Conservation (phyloP, 2,329 filamentous ascomycete species). For the Neofusicoccum laricinum region DNA sequence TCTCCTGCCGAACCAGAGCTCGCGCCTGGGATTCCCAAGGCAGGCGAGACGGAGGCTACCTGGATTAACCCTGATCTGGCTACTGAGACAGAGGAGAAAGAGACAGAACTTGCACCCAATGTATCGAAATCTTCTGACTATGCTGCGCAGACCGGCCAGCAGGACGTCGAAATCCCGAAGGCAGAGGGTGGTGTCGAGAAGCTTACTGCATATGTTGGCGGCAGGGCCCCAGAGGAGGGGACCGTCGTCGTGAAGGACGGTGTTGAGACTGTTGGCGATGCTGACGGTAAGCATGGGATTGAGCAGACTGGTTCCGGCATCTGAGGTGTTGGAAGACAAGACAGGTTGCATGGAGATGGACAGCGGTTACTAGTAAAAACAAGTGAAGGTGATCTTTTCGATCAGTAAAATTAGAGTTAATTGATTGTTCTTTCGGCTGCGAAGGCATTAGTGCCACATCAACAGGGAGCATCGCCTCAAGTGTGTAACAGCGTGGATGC, state of each 20-base stretch:
- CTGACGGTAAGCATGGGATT: neutral
- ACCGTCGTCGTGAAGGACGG: slow-evolving; percentile 31
- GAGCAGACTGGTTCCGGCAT: neutral
- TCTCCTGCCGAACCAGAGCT: neutral
- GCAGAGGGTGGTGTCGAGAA: slow-evolving; percentile 25
- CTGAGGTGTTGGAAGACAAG: neutral
- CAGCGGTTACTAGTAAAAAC: neutral
- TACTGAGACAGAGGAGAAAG: neutral
- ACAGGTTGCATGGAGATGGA: neutral
- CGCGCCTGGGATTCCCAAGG: neutral
- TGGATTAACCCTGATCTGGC: neutral
- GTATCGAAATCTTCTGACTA: slow-evolving; percentile 17
- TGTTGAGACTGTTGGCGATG: slow-evolving; percentile 10
- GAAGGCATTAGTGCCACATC: too few species aligned
- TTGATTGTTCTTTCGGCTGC: neutral
- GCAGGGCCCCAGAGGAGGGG: slow-evolving; percentile 28
- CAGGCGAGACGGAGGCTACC: neutral
- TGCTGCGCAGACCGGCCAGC: slow-evolving; percentile 25
- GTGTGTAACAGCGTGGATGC: too few species aligned
- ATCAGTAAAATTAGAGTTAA: neutral
- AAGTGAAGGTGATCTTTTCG: neutral
- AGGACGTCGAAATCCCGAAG: slow-evolving; percentile 23
- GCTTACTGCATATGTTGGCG: slow-evolving; percentile 29
- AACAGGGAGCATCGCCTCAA: too few species aligned
- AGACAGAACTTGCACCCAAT: neutral